Evolutionary conservation across 2,329 filamentous ascomycete species (phyloP).

Genomic region (Exophiala dermatitidis): DNA sequence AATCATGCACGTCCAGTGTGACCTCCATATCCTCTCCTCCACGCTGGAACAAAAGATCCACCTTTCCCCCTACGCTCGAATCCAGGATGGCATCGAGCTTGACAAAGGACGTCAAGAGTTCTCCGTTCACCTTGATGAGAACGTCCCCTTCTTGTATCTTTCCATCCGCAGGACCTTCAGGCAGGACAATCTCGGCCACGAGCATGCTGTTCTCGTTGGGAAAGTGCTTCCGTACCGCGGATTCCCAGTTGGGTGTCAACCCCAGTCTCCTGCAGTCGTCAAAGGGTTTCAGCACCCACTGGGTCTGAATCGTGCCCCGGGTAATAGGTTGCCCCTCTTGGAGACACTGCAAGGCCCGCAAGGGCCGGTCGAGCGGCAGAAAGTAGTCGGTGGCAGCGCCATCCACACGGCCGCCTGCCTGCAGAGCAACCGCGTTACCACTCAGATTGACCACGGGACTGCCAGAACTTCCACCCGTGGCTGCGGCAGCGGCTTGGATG

Average conservation of each 20-base stretch:
- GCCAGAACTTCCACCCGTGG: slow-evolving; percentile 94
- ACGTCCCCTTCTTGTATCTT: slow-evolving; percentile 94
- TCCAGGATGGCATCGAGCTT: slow-evolving; percentile 87
- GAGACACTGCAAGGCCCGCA: slow-evolving; percentile 79
- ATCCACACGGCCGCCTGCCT: slow-evolving; percentile 88
- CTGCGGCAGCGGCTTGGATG: slow-evolving; percentile 94
- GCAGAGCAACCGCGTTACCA: slow-evolving; percentile 82
- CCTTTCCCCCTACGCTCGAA: slow-evolving; percentile 69
- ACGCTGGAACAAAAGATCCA: slow-evolving; percentile 76
- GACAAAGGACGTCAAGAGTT: slow-evolving; percentile 88
- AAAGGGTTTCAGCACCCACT: slow-evolving; percentile 94
- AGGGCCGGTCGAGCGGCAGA: slow-evolving; percentile 80
- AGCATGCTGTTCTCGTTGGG: slow-evolving; percentile 95
- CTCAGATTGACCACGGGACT: slow-evolving; percentile 96
- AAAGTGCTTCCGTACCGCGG: slow-evolving; percentile 70
- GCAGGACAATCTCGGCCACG: slow-evolving; percentile 89
- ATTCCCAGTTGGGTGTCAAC: slow-evolving; percentile 77
- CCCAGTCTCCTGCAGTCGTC: slow-evolving; percentile 91
- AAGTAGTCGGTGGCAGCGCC: slow-evolving; percentile 98
- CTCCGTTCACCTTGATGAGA: slow-evolving; percentile 83
- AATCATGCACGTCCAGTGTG: slow-evolving; percentile 74
- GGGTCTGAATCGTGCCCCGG: slow-evolving; percentile 95
- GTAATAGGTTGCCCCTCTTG: slow-evolving; percentile 66
- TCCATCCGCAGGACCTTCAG: slow-evolving; percentile 75
- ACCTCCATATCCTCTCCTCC: slow-evolving; percentile 83